Evolutionary conservation across 768 basidiomycete species (phyloP), one percentile per base, ranked within the genome.

Genomic region (Xerocomus potaroensis): DNA sequence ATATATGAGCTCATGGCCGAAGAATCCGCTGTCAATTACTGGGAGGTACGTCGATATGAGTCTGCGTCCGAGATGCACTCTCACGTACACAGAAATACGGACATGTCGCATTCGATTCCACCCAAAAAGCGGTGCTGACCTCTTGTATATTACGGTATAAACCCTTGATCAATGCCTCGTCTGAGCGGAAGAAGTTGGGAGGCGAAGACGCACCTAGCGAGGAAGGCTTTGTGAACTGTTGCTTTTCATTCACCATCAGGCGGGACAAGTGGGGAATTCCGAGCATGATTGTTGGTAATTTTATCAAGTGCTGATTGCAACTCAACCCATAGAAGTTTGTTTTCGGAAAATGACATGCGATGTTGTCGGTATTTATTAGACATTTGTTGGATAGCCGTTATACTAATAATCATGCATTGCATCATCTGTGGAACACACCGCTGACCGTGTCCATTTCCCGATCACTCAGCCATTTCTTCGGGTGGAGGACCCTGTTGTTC

Each of bases 1-100:
- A 96, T 99, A 47, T 98, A 96, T 68, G 95, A 98, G 65, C 78
- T 98, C 39, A 96, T 99, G 94, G 87, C 93, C 1, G 95, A 99
- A 66, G 93, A 95, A 62, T 87, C 84, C 1, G 92, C 93, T 3
- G 93, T 96, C 33, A 92, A 94, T 63, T 97, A 96, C 60, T 97
- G 92, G 91, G 94, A 98, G 82, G 91, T 87, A 29, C 33, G 77
- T 57, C 18, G 21, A 34, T 5, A 16, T 30, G 26, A 7, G 18
- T 22, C 10, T 9, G 19, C 11, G 16, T 18, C 3, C 5, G 45
- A 11, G 24, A 16, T 15, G 22, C 21, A 12, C 41, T 21, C 52
- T 27, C 6, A 37, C 29, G 7, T 16, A 8, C n/a, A 32, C 64
- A 92, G 88, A 93, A 96, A 85, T 96, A 96, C 59, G 92, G 91